A percentile compares a stretch with the other conserved stretches of the same genome.
These are phyloP conservation scores for Abelmoschus esculentus DNA, from an alignment of 345 rosid genomes.

Conservation along the genomic window DNA sequence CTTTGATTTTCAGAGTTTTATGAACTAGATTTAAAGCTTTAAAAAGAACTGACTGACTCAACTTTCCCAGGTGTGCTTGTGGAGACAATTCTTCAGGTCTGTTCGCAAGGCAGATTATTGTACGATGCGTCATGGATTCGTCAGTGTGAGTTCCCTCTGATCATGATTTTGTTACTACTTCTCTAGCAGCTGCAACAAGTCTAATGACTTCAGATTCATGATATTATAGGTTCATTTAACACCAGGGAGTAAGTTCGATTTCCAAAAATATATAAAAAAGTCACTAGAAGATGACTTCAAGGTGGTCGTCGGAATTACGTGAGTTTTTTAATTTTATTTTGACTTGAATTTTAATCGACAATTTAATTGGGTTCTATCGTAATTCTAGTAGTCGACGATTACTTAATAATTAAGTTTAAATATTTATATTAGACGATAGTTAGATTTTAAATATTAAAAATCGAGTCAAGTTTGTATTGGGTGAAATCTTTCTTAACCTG, in stretches of 20 bases:
- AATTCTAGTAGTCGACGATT: too few species aligned
- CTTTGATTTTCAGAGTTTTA: background rate
- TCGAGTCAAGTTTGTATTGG: too few species aligned
- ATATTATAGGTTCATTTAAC: conserved; percentile 73
- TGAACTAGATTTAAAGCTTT: too few species aligned
- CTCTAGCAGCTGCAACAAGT: background rate
- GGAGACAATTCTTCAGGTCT: conserved; percentile 70
- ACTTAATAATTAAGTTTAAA: too few species aligned
- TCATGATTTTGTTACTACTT: conserved; percentile 50
- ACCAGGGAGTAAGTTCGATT: conserved; percentile 78
- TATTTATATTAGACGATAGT: too few species aligned
- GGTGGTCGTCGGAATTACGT: conserved; percentile 79
- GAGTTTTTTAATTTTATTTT: background rate
- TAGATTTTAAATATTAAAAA: too few species aligned
- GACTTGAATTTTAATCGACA: too few species aligned
- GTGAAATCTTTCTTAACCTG: too few species aligned
- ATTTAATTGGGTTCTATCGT: too few species aligned
- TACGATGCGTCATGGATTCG: conserved; percentile 88
- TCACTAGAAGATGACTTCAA: conserved; percentile 95
- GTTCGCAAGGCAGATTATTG: conserved; percentile 71
- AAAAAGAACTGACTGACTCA: background rate
- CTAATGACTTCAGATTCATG: background rate
- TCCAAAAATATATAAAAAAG: conserved; percentile 81
- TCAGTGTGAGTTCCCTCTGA: conserved; percentile 29
- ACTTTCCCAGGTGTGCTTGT: conserved; percentile 61